Conservation (phyloP, 1,284 basidiomycete species). For the Ganoderma resinaceum region DNA sequence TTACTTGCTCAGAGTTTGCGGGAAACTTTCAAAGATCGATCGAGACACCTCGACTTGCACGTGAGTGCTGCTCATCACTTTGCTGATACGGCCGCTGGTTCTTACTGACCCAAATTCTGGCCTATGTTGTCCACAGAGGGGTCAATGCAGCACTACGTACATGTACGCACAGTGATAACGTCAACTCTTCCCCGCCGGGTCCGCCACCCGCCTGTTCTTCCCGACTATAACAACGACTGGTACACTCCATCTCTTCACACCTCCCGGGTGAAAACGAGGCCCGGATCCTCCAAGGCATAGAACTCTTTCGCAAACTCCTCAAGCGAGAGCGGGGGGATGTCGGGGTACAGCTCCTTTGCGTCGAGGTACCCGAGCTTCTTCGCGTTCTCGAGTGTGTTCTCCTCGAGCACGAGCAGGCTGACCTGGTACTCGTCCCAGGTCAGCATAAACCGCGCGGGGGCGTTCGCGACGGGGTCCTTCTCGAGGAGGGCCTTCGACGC, state of each 20-base stretch:
- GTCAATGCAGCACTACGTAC: background rate
- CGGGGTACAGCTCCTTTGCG: conserved; percentile 35
- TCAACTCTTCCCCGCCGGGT: background rate
- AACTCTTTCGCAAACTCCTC: conserved; percentile 32
- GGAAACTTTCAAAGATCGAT: too few species aligned
- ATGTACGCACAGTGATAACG: background rate
- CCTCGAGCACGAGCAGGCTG: conserved; percentile 32
- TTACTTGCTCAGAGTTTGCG: too few species aligned
- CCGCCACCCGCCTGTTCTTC: background rate
- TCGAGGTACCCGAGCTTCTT: conserved; percentile 34
- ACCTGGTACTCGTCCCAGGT: conserved; percentile 25
- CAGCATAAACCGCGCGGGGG: background rate
- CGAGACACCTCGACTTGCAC: too few species aligned
- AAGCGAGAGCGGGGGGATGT: conserved; percentile 24
- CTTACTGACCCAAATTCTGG: background rate
- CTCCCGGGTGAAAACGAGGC: background rate
- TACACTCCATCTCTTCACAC: background rate
- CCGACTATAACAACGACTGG: background rate
- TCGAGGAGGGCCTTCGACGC: conserved; percentile 7
- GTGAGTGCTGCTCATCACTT: too few species aligned
- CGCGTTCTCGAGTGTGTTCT: conserved; percentile 32
- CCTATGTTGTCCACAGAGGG: background rate
- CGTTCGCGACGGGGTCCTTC: conserved; percentile 1
- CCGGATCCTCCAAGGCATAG: conserved; percentile 25
- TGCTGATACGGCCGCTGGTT: too few species aligned